Conservation (phyloP, 2,329 filamentous ascomycete species). For the Aspergillus transmontanensis region DNA sequence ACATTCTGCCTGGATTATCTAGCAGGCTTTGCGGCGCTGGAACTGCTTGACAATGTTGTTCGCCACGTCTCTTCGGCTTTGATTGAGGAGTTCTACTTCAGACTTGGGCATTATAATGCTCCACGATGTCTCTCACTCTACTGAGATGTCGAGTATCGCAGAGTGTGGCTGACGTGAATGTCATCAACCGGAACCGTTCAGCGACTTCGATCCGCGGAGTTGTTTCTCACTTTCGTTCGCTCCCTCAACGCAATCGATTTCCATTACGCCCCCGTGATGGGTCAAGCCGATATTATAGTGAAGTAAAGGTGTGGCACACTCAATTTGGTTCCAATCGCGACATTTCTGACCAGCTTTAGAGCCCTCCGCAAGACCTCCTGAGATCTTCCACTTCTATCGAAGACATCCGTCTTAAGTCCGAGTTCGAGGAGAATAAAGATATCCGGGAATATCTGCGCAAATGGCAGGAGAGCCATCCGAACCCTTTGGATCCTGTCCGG, state of each 20-base stretch:
- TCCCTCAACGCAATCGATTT: neutral
- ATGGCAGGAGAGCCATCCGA: slow-evolving; percentile 40
- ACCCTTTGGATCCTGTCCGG: slow-evolving; percentile 33
- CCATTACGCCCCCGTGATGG: neutral
- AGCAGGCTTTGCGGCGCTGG: slow-evolving; percentile 7
- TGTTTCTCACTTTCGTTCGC: neutral
- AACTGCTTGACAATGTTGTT: neutral
- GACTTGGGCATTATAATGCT: slow-evolving; percentile 16
- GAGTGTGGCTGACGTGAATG: slow-evolving; percentile 8
- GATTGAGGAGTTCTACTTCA: neutral
- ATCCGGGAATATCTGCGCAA: slow-evolving; percentile 45
- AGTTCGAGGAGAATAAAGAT: slow-evolving; percentile 40
- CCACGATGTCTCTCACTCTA: slow-evolving; percentile 27
- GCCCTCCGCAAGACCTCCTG: slow-evolving; percentile 7
- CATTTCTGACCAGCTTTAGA: neutral
- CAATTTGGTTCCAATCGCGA: neutral
- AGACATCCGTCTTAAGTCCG: slow-evolving; percentile 32
- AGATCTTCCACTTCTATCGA: slow-evolving; percentile 22
- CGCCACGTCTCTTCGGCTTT: slow-evolving; percentile 1
- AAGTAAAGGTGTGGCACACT: neutral
- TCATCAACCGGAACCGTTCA: neutral
- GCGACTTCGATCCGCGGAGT: slow-evolving; percentile 3
- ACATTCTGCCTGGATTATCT: slow-evolving; percentile 11
- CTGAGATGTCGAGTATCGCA: slow-evolving; percentile 20
- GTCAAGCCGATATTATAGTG: neutral